Evolutionary conservation across 225 moss, liverwort and hornwort species (phyloP), one percentile per base, ranked within the genome.

Genomic region (Marchantia paleacea): DNA sequence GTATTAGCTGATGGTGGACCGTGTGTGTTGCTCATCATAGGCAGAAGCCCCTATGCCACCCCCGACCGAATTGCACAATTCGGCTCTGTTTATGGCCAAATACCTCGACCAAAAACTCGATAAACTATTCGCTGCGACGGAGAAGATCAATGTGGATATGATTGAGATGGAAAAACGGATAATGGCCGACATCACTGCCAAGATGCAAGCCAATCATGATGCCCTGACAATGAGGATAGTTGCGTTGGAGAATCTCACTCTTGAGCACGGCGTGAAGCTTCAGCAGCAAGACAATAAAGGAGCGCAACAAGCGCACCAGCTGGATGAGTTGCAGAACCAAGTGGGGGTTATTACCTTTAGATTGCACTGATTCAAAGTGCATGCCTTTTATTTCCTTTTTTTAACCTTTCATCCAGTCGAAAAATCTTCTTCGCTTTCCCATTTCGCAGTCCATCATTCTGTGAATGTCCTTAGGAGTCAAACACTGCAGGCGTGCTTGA

Each of bases 321-420:
- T 95, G 22, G 89, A 92, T 9, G 87, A 87, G 60, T 82, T 95
- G 72, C 92, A 91, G 62, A 86, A 88, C 75, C 92, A 93, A 82
- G 93, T 95, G 4, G 95, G 95, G 48, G 86, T 95, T 15, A 92
- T 95, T 73, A 89, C 90, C 78, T 93, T 85, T 85, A 92, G 91
- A 72, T 82, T 92, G 79, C 87, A 87, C 73, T 89, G 69, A 84
- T 52, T 52, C 65, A 75, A 4, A 28, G 62, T 65, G 13, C 80
- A 30, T 49, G 48, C 25, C 64, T 64, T 78, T 49, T 28, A 0
- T 78, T 78, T 73, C 39, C n/a, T 60, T 30, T 24, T 51, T 61
- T 58, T 14, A 16, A 10, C 10, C 25, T 26, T 52, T 49, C 19
- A 19, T 71, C 25, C 10, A 64, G 64, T 26, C 26, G 11, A 12